These are phyloP conservation scores for Hibiscus mutabilis DNA, from an alignment of 345 rosid species.

Conservation along the genomic window DNA sequence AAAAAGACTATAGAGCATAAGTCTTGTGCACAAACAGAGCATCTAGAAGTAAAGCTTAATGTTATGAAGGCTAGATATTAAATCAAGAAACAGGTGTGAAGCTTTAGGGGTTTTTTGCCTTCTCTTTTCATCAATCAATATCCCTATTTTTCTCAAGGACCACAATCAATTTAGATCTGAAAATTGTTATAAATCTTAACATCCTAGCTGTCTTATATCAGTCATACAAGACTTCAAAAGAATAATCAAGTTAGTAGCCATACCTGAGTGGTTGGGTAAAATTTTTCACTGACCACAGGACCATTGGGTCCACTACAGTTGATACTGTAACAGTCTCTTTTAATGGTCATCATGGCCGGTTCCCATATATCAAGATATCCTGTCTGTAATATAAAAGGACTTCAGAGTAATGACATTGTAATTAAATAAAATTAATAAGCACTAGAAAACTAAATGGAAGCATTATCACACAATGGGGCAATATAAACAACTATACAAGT, in stretches of 20 bases:
- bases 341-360: slow-evolving; percentile 68
- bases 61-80: not conserved
- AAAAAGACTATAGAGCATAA: not conserved
- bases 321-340: slow-evolving; percentile 73
- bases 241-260: slow-evolving; percentile 22
- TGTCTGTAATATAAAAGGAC: slow-evolving; percentile 42
- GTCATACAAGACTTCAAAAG: not conserved
- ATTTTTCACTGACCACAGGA: slow-evolving; percentile 58
- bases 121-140: not conserved
- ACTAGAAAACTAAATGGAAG: not conserved
- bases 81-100: too few species aligned
- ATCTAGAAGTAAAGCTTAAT: not conserved
- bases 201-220: not conserved
- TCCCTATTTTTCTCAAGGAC: not conserved
- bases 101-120: too few species aligned
- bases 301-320: slow-evolving; percentile 49
- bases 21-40: not conserved
- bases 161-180: not conserved
- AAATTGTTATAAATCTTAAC: not conserved
- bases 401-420: not conserved
- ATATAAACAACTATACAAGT: not conserved
- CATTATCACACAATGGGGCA: not conserved
- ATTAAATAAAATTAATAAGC: not conserved
- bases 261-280: slow-evolving; percentile 57
- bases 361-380: slow-evolving; percentile 83